Evolutionary conservation across 2,329 filamentous ascomycete species (phyloP).

Genomic region (Amylocarpus encephaloides): DNA sequence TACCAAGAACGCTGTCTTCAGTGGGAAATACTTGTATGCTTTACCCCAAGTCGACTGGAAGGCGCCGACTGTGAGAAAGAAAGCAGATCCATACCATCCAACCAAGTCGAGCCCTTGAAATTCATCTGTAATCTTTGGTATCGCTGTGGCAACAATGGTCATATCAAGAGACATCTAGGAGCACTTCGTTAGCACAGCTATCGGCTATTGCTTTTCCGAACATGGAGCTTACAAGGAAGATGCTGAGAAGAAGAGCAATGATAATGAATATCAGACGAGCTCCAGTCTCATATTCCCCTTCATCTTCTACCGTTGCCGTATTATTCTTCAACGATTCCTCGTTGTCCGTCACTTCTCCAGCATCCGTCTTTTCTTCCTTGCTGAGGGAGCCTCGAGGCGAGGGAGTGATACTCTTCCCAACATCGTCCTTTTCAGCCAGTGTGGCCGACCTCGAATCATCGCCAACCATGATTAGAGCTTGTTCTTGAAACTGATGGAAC

Average conservation of each 20-base stretch:
- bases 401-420: slow-evolving; percentile 14
- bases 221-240: slow-evolving; percentile 37
- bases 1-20: slow-evolving; percentile 30
- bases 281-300: slow-evolving; percentile 26
- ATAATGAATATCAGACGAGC: slow-evolving; percentile 36
- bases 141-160: slow-evolving; percentile 52
- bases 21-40: slow-evolving; percentile 31
- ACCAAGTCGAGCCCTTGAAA: slow-evolving; percentile 43
- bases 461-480: not conserved
- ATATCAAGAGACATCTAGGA: slow-evolving; percentile 32
- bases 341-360: slow-evolving; percentile 9
- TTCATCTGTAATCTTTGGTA: slow-evolving; percentile 48
- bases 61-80: slow-evolving; percentile 42
- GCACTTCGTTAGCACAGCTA: not conserved
- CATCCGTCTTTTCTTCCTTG: slow-evolving; percentile 13
- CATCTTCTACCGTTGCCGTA: slow-evolving; percentile 9
- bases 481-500: too few relatives aligned
- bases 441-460: slow-evolving; percentile 20
- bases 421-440: slow-evolving; percentile 19
- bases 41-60: slow-evolving; percentile 31
- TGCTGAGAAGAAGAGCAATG: slow-evolving; percentile 39
- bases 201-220: slow-evolving; percentile 2
- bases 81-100: slow-evolving; percentile 54
- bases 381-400: slow-evolving; percentile 15
- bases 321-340: slow-evolving; percentile 15